These are phyloP conservation scores for Kazachstania psychrophila DNA, from an alignment of 805 yeast genomes.

Conservation along the genomic window DNA sequence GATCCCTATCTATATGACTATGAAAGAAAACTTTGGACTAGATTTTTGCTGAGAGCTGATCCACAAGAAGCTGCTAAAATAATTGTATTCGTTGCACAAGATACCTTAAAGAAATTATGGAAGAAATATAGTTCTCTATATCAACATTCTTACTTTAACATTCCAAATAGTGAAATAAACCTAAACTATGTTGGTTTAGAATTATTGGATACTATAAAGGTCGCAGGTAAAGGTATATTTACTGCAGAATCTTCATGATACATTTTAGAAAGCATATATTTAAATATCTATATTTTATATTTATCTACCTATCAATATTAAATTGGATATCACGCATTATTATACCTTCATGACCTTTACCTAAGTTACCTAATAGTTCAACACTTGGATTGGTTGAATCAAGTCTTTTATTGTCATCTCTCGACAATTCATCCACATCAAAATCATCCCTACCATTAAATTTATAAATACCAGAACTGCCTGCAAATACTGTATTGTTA, in stretches of 20 bases:
- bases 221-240: constrained; percentile 3
- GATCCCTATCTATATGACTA: constrained; percentile 21
- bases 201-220: constrained; percentile 4
- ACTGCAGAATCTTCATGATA: constrained; percentile 1
- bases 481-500: constrained; percentile 44
- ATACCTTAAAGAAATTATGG: constrained; percentile 1
- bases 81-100: background rate
- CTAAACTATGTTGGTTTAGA: constrained; percentile 5
- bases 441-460: constrained; percentile 36
- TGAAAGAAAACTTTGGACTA: constrained; percentile 18
- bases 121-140: background rate
- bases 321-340: constrained; percentile 50
- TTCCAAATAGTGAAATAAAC: background rate
- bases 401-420: constrained; percentile 4
- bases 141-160: background rate
- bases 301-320: constrained; percentile 13
- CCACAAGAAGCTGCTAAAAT: constrained; percentile 1
- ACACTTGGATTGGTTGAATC: constrained; percentile 45
- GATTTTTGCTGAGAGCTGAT: constrained; percentile 2
- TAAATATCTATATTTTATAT: background rate
- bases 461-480: constrained; percentile 52
- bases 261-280: background rate
- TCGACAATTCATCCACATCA: constrained; percentile 27
- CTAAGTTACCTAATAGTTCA: constrained; percentile 44
- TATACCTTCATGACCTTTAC: constrained; percentile 59